Evolutionary conservation across 768 basidiomycete species (phyloP).

Genomic region (Leccinum boreale): DNA sequence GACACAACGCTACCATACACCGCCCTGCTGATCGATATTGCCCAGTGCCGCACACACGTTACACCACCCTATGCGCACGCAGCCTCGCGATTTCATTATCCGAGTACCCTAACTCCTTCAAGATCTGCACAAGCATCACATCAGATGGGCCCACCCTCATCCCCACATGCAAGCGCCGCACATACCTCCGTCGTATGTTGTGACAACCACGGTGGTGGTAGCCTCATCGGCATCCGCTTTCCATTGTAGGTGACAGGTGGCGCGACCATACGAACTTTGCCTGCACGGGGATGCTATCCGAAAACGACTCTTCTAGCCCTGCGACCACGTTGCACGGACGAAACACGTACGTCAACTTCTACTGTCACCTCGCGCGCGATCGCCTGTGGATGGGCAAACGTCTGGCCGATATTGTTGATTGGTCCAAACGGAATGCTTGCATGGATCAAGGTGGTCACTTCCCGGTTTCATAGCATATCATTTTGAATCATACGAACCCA

Average conservation of each 20-base stretch:
- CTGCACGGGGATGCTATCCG: slow-evolving; percentile 66
- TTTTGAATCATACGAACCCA: slow-evolving; percentile 51
- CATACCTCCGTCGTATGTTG: slow-evolving; percentile 77
- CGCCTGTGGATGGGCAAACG: slow-evolving; percentile 87
- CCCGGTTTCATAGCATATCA: slow-evolving; percentile 5
- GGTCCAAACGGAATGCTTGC: slow-evolving; percentile 80
- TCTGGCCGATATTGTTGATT: slow-evolving; percentile 87
- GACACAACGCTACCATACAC: slow-evolving; percentile 12
- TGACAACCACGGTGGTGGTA: slow-evolving; percentile 84
- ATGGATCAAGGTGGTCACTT: slow-evolving; percentile 6
- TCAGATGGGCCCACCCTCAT: neutral
- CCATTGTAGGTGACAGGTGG: slow-evolving; percentile 84
- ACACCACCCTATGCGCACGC: slow-evolving; percentile 41
- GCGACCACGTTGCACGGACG: slow-evolving; percentile 30
- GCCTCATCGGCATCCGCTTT: slow-evolving; percentile 64
- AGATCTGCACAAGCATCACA: slow-evolving; percentile 28
- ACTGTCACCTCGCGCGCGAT: slow-evolving; percentile 70
- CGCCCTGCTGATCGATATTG: neutral
- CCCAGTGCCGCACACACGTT: slow-evolving; percentile 17
- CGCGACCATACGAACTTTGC: slow-evolving; percentile 74
- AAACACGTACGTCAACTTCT: slow-evolving; percentile 66
- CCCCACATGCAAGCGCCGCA: slow-evolving; percentile 3
- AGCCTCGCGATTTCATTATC: slow-evolving; percentile 40
- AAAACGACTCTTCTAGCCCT: slow-evolving; percentile 11
- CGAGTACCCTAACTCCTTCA: slow-evolving; percentile 43